phyloP scores from a whole-genome alignment of 768 basidiomycete genomes.

The Gyrodon lividus region DNA sequence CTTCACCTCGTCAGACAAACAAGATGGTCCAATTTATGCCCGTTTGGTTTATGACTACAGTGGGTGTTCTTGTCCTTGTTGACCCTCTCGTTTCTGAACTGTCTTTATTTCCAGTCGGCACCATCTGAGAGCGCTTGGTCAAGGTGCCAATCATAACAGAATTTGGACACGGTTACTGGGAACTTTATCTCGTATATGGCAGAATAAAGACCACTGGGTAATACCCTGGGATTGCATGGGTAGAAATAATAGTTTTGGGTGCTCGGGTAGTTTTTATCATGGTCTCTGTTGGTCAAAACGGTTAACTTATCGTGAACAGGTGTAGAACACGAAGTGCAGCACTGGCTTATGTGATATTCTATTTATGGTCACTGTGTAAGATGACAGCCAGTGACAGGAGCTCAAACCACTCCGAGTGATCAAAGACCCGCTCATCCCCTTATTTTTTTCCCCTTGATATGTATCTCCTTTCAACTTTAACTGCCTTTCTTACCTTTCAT shows the following conservation, averaged over 20 bases:
- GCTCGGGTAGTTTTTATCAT: not conserved
- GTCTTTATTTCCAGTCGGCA: conserved; percentile 16
- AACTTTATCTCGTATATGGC: too few species aligned
- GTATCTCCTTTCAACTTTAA: not conserved
- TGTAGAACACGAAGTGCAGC: not conserved
- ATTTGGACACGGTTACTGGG: too few species aligned
- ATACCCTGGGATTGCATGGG: too few species aligned
- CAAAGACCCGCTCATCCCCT: not conserved
- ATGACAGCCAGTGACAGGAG: too few species aligned
- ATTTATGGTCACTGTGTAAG: not conserved
- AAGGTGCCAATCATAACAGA: too few species aligned
- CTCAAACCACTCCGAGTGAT: not conserved
- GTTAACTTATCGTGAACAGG: too few species aligned
- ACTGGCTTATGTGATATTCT: not conserved
- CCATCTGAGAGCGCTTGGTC: conserved; percentile 4
- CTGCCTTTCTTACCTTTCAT: not conserved
- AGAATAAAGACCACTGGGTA: not conserved
- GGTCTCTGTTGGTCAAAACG: too few species aligned
- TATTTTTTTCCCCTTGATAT: not conserved
- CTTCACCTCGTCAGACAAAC: conserved; percentile 59
- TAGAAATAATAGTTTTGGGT: not conserved
- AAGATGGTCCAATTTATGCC: conserved; percentile 48
- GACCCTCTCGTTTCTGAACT: conserved; percentile 12
- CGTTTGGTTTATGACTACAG: conserved; percentile 68
- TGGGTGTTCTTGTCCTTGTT: conserved; percentile 35